phyloP scores from a whole-genome alignment of 768 basidiomycete genomes.

The Tylopilus vinaceipallidus region DNA sequence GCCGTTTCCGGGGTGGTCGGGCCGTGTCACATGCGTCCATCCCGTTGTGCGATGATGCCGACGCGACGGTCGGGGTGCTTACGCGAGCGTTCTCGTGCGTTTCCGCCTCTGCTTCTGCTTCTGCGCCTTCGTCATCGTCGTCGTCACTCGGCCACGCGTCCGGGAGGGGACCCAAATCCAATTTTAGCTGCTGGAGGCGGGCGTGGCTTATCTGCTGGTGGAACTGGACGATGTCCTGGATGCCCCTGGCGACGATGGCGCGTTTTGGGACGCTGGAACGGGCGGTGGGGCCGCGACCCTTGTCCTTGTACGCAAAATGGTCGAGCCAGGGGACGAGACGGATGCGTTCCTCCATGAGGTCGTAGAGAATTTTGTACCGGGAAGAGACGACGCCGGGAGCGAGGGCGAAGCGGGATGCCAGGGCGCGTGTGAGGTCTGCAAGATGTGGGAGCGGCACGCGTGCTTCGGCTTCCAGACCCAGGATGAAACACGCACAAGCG shows the following conservation, averaged over 20 bases:
- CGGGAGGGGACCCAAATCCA: conserved; percentile 38
- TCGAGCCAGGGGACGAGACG: conserved; percentile 74
- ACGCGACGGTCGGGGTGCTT: conserved; percentile 4
- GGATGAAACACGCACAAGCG: conserved; percentile 68
- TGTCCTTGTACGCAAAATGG: conserved; percentile 43
- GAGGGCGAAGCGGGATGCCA: conserved; percentile 51
- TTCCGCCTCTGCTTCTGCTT: too few species aligned
- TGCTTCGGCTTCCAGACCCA: conserved; percentile 68
- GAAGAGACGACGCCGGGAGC: conserved; percentile 58
- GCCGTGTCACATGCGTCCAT: neutral
- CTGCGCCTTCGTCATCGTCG: conserved; percentile 32
- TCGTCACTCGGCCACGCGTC: conserved; percentile 32
- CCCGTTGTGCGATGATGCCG: conserved; percentile 9
- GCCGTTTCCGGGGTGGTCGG: conserved; percentile 29
- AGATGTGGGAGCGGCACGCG: conserved; percentile 51
- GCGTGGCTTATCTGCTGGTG: conserved; percentile 59
- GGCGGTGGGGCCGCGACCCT: conserved; percentile 35
- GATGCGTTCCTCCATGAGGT: conserved; percentile 57
- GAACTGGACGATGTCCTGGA: conserved; percentile 69
- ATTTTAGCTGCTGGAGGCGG: conserved; percentile 35
- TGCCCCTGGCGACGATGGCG: conserved; percentile 60
- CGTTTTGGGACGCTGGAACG: conserved; percentile 63
- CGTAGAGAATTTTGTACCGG: conserved; percentile 66
- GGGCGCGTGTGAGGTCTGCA: conserved; percentile 52
- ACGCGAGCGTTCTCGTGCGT: conserved; percentile 16